Evolutionary conservation across 768 basidiomycete genomes (phyloP).

Genomic region (Suillus bovinus): DNA sequence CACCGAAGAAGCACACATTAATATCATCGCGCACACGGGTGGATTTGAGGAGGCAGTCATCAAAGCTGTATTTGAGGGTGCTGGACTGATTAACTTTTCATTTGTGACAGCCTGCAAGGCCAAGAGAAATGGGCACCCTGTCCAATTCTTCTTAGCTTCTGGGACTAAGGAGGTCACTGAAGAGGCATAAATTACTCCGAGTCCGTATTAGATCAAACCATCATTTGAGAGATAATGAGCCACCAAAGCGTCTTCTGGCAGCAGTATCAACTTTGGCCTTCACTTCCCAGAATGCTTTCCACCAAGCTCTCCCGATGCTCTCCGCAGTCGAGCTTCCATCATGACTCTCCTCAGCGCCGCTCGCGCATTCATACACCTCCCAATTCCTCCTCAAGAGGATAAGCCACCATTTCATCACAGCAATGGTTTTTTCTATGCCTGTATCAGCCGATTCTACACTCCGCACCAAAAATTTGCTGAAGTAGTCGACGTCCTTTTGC

Average conservation of each 20-base stretch:
- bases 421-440: conserved; percentile 70
- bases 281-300: conserved; percentile 72
- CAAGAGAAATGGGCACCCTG: conserved; percentile 32
- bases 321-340: conserved; percentile 36
- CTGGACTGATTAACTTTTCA: conserved; percentile 48
- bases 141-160: conserved; percentile 57
- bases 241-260: conserved; percentile 70
- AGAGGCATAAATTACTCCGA: not conserved
- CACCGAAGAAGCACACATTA: no score
- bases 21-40: conserved; percentile 50
- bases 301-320: conserved; percentile 71
- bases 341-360: conserved; percentile 29
- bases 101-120: conserved; percentile 38
- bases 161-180: conserved; percentile 38
- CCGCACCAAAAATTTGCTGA: conserved; percentile 70
- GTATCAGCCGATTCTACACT: conserved; percentile 65
- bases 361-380: conserved; percentile 50
- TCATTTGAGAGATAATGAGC: conserved; percentile 62
- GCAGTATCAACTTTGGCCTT: conserved; percentile 67
- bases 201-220: not conserved
- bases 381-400: conserved; percentile 66
- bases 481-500: conserved; percentile 70
- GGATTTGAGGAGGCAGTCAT: conserved; percentile 57
- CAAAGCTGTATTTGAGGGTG: conserved; percentile 48
- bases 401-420: conserved; percentile 83